phyloP scores from a whole-genome alignment of 179 eudicot genomes.

The Vitellaria paradoxa region DNA sequence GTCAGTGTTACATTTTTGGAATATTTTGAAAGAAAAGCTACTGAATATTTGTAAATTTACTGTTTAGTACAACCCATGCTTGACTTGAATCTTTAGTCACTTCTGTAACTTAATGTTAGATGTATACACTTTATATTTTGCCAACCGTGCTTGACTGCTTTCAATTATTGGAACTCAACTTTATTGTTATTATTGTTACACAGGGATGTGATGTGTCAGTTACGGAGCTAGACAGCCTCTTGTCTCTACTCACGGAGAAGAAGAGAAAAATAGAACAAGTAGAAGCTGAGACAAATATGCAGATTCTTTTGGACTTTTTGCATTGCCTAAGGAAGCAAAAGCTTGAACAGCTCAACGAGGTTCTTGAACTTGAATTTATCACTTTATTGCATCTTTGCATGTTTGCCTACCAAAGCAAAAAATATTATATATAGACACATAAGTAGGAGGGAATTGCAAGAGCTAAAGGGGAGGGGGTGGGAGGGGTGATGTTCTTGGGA shows the following conservation, averaged over 20 bases:
- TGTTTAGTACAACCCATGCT: neutral
- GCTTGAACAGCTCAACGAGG: constrained; percentile 85
- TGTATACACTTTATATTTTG: neutral
- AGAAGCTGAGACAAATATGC: constrained; percentile 85
- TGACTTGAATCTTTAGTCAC: neutral
- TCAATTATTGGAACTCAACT: constrained; percentile 11
- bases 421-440: neutral
- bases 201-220: constrained; percentile 89
- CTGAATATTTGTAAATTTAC: neutral
- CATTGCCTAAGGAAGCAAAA: constrained; percentile 62
- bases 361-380: constrained; percentile 21
- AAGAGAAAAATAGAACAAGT: constrained; percentile 86
- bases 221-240: constrained; percentile 72
- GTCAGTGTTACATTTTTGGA: constrained; percentile 35
- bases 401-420: neutral
- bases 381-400: neutral
- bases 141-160: neutral
- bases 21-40: neutral
- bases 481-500: neutral
- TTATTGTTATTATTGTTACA: constrained; percentile 45
- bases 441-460: neutral
- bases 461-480: neutral
- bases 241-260: constrained; percentile 67
- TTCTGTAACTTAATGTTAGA: neutral
- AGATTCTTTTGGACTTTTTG: constrained; percentile 73